Base-by-base conservation (phyloP, 805 yeast genomes). In the Yamadazyma sp. region DNA sequence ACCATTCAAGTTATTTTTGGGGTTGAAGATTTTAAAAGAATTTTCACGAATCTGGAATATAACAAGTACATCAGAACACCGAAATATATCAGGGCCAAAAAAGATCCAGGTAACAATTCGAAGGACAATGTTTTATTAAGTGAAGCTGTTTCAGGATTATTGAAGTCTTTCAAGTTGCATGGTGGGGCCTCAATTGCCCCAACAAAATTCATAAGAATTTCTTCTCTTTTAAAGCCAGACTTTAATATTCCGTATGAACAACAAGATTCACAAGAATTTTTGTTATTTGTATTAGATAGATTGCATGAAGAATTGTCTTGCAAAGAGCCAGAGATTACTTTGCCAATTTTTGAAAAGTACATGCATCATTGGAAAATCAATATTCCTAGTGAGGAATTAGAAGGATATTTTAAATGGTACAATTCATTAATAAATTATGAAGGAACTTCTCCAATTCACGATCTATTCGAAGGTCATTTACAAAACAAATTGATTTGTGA, bases 191-290 rank as follows among this genome's bases (percentile, higher is more conserved):
- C 80, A 0, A 76, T 83, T 22, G 78, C 80, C 2, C 88, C 91
- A 4, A 70, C 75, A 7, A 74, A 76, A 27, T 82, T 84, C 48
- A 63, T 83, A 27, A 69, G 78, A 30, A 55, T 65, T 1, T 61
- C 80, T 33, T 57, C 75, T 15, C 41, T 59, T 5, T 50, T 82
- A 15, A 76, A 82, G 44, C 88, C 88, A 0, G 86, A 80, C 47
- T 69, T 82, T 36, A 62, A 66, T 43, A 81, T 84, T 9, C 91
- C 91, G 0, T 57, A 71, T 45, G 86, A 82, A 48, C 94, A 85
- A 49, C 93, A 85, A 50, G 94, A 85, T 54, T 80, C 89, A 1
- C 87, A 84, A 36, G 93, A 85, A 47, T 82, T 82, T 49, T 56
- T 85, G 28, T 67, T 82, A 53, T 76, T 83, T 40, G 44, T 83